A percentile compares a stretch with the other conserved stretches of the same genome.
These are phyloP conservation scores for Aspergillus sp. DNA, from an alignment of 2,329 filamentous ascomycete species.

Conservation along the genomic window DNA sequence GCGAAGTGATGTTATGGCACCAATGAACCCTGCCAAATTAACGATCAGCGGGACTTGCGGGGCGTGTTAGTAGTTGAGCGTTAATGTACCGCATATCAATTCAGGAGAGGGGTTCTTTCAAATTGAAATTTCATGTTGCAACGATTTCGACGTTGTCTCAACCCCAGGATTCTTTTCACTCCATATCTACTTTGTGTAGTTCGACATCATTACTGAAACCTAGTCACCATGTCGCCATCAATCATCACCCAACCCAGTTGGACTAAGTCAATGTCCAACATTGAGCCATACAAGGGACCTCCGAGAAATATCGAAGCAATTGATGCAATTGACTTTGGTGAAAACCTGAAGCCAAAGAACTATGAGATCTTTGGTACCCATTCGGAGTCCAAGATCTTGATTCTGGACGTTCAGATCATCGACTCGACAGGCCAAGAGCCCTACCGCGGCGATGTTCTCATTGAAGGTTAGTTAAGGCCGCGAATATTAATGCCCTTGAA, in stretches of 20 bases:
- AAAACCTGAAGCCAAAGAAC: not conserved
- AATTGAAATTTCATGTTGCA: too few relatives aligned
- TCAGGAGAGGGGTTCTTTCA: too few relatives aligned
- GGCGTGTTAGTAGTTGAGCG: too few relatives aligned
- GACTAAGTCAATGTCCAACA: not conserved
- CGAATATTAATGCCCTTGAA: not conserved
- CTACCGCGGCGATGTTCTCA: slow-evolving; percentile 37
- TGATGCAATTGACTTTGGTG: not conserved
- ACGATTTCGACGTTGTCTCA: too few relatives aligned
- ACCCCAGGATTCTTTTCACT: too few relatives aligned
- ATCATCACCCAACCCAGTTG: not conserved
- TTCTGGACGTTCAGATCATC: slow-evolving; percentile 28
- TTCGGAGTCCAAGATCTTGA: not conserved
- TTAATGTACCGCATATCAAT: too few relatives aligned
- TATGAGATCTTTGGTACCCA: not conserved
- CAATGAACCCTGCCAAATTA: too few relatives aligned
- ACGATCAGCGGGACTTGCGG: too few relatives aligned
- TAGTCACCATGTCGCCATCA: not conserved
- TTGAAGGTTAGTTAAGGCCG: slow-evolving; percentile 22
- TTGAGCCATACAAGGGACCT: not conserved
- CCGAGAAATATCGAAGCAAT: not conserved
- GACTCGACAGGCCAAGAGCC: slow-evolving; percentile 35
- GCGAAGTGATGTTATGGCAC: too few relatives aligned
- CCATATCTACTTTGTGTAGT: too few relatives aligned
- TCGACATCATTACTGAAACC: too few relatives aligned